Evolutionary conservation across 2,329 filamentous ascomycete genomes (phyloP).

Genomic region (Curvularia sp.): DNA sequence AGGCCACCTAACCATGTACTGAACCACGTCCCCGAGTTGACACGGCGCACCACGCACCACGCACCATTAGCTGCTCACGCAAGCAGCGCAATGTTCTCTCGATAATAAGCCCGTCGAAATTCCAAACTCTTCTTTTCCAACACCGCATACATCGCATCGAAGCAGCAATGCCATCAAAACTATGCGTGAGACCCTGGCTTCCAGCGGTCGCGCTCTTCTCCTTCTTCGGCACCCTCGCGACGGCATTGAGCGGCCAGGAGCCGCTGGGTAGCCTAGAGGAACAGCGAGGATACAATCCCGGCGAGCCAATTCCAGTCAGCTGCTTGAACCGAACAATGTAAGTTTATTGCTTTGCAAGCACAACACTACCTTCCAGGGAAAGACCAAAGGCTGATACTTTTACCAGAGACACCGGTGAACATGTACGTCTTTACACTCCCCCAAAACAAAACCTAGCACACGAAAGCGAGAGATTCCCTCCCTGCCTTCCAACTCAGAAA

Average conservation of each 20-base stretch:
- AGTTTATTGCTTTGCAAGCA: slow-evolving; percentile 20
- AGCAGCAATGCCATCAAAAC: not conserved
- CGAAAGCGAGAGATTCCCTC: not conserved
- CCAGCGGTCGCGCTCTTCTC: slow-evolving; percentile 36
- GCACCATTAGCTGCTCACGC: slow-evolving; percentile 5
- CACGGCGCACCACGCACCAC: slow-evolving; percentile 11
- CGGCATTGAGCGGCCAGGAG: slow-evolving; percentile 52
- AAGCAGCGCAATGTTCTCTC: slow-evolving; percentile 6
- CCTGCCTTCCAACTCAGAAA: not conserved
- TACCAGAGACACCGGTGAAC: slow-evolving; percentile 82
- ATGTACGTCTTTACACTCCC: slow-evolving; percentile 55
- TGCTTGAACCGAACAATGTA: slow-evolving; percentile 62
- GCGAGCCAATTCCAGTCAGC: slow-evolving; percentile 58
- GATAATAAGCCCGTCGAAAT: not conserved
- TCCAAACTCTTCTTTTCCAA: not conserved
- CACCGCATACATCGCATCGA: not conserved
- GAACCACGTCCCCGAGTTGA: slow-evolving; percentile 17
- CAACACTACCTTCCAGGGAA: not conserved
- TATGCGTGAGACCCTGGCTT: slow-evolving; percentile 21
- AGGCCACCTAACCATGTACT: slow-evolving; percentile 11
- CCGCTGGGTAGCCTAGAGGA: slow-evolving; percentile 46
- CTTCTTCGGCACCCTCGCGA: slow-evolving; percentile 46
- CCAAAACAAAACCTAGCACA: not conserved
- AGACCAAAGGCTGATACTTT: slow-evolving; percentile 16
- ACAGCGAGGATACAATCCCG: slow-evolving; percentile 55